Base-by-base conservation (phyloP, 176 grass and related monocot species). In the Oryza meridionalis region DNA sequence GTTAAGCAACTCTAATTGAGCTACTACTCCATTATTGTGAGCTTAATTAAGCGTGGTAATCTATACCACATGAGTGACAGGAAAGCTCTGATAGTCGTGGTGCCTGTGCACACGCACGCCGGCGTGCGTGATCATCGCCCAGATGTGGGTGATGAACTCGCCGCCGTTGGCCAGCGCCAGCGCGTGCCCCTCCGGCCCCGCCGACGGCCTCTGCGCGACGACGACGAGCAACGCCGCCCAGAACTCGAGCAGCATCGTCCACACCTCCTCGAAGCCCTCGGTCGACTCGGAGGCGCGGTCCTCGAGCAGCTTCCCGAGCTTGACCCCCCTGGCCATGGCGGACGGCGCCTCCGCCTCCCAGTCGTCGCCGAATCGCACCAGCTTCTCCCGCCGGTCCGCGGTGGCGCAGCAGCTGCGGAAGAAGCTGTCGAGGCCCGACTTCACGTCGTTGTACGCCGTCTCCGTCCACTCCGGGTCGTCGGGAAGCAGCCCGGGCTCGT, bases 141-240 rank as follows among this genome's bases (percentile, higher is more conserved):
- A 84, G 32, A 84, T 37, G 46, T 84, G 43, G 55, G 71, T 84
- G 71, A 84, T 14, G 71, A 84, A 84, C 81, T 84, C 81, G 15
- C 82, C 73, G 44, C 82, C 62, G n/a, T 69, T 38, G 1, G 63
- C 64, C 15, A 84, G 33, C n/a, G 82, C 82, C 32, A 19, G n/a
- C n/a, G 73, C 64, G 63, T 77, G 73, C 22, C 63, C 64, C 0
- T 69, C 46, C 9, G 45, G 1, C 3, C 61, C 43, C 2, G 17
- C 58, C 3, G 58, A 37, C 17, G 81, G 70, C 43, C 59, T 5
- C 4, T 7, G 17, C 9, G 82, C 72, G 44, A 53, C 72, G 29
- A 19, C 67, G 27, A 84, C 72, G 21, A 84, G 42, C 42, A 84
- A 17, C 71, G 67, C 61, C 26, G 61, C 81, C 71, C 81, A 84